Conservation (phyloP, 768 basidiomycete species). For the Hygrophorus pudorinus region DNA sequence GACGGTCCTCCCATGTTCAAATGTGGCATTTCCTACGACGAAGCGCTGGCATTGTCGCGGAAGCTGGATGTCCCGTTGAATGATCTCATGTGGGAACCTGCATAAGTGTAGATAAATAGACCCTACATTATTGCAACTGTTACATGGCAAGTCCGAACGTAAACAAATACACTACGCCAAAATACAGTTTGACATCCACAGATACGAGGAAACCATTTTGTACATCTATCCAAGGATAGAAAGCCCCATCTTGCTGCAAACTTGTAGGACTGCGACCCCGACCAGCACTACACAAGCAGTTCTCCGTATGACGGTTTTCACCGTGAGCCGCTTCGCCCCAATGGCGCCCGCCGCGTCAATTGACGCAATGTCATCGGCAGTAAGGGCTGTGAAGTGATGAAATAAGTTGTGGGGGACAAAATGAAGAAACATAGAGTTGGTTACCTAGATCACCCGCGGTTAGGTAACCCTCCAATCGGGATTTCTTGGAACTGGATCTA, state of each 20-base stretch:
- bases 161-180: too few species aligned
- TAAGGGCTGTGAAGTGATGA: conserved; percentile 19
- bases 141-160: too few species aligned
- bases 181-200: too few species aligned
- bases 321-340: conserved; percentile 16
- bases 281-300: conserved; percentile 14
- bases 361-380: conserved; percentile 37
- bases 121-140: too few species aligned
- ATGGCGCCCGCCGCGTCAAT: conserved; percentile 49
- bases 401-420: conserved; percentile 18
- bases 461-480: conserved; percentile 58
- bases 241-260: too few species aligned
- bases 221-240: too few species aligned
- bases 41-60: conserved; percentile 43
- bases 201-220: too few species aligned
- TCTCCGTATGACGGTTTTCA: conserved; percentile 6
- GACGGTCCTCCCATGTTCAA: conserved; percentile 69
- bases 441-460: conserved; percentile 39
- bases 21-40: conserved; percentile 56
- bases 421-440: background rate
- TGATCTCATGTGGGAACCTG: conserved; percentile 63
- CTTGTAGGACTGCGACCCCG: conserved; percentile 13
- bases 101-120: conserved; percentile 11
- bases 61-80: conserved; percentile 50
- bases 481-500: conserved; percentile 58